Base-by-base conservation (phyloP, 345 rosid species). In the Corchorus capsularis region DNA sequence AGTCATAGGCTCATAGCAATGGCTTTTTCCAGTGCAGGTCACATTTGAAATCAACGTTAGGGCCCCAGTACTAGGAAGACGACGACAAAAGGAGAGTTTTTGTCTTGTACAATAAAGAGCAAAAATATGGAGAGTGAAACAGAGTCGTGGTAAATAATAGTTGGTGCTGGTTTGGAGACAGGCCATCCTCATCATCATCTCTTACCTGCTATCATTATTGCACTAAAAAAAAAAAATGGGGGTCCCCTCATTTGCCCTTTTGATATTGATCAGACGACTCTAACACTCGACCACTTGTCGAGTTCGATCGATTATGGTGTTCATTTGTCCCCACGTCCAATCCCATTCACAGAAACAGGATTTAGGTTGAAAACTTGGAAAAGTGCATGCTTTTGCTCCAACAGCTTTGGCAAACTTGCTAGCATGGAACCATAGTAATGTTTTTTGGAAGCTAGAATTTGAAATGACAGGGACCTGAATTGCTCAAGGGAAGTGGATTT, bases 401-500 rank as follows among this genome's bases (percentile, higher is more conserved):
- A 50, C 4, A 49, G 59, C 43, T 32, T 69, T 69, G 20, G 6
- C 43, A 69, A 14, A 12, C 22, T 22, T 49, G 59, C 45, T 50
- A 69, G 7, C 19, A 27, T 27, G 55, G 72, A 45, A 66, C 20
- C 53, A 50, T 50, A 41, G 59, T 16, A 8, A 15, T 69, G 19
- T 69, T 52, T 69, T 69, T 69, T 69, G 60, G 46, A 69, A 50
- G 27, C 7, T 35, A 47, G 37, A 45, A 22, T 46, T 22, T 67
- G 35, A 69, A 6, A 15, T 22, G 43, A 19, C 2, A 37, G 49
- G 5, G 3, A n/a, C 50, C 50, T 11, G 37, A 35, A 11, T 39
- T 71, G 35, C 4, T 4, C n/a, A 60, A 20, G 9, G 8, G 6
- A 72, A 54, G 62, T 71, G n/a, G 74, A 37, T 37, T 35, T 37